Conservation (phyloP, 1,284 basidiomycete genomes). For the Ustilago crameri region DNA sequence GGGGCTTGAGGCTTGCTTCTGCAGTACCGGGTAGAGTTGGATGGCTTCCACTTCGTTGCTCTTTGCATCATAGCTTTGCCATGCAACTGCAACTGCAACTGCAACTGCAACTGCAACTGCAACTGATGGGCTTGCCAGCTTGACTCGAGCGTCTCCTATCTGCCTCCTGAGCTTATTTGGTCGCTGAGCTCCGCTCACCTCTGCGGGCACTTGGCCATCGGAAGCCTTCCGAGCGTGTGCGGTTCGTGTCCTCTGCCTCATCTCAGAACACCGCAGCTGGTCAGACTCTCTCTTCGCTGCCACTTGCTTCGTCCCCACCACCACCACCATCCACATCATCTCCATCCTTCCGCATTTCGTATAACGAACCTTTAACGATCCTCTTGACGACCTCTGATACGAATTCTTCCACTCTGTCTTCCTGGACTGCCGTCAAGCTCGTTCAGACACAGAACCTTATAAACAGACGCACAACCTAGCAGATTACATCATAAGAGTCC, state of each 20-base stretch:
- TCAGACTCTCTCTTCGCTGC: background rate
- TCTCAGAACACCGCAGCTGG: constrained; percentile 7
- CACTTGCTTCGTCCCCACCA: background rate
- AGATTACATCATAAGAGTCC: background rate
- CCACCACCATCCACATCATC: constrained; percentile 1
- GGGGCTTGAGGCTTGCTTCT: background rate
- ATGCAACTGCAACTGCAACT: no score
- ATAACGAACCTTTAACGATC: constrained; percentile 25
- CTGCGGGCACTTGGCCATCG: no score
- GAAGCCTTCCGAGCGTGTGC: no score
- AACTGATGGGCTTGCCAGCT: no score
- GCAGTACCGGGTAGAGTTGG: constrained; percentile 1
- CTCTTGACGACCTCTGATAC: constrained; percentile 7
- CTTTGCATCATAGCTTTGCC: no score
- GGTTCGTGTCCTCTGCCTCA: background rate
- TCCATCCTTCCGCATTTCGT: constrained; percentile 1
- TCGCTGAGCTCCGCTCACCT: no score
- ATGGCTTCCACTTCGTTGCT: background rate
- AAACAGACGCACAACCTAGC: background rate
- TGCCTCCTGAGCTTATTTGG: no score
- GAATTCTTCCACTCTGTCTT: background rate
- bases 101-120: no score
- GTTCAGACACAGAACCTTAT: background rate
- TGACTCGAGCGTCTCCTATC: no score
- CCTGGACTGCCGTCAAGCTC: background rate